phyloP scores from a whole-genome alignment of 768 basidiomycete species.

The Candolleomyces aberdarensis region DNA sequence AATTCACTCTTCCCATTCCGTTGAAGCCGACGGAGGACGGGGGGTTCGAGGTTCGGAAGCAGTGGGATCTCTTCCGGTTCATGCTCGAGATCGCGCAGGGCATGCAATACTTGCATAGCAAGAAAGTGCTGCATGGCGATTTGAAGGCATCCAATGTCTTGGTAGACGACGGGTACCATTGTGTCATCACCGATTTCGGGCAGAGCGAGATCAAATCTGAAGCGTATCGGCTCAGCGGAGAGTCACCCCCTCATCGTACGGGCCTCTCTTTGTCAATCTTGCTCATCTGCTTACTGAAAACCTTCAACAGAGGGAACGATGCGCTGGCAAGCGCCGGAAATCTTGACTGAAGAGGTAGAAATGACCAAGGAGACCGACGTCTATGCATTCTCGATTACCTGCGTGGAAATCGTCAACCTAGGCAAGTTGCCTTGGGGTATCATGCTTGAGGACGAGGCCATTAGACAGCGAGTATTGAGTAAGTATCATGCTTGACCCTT shows the following conservation, averaged over 20 bases:
- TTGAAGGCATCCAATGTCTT: constrained; percentile 81
- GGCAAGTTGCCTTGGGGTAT: constrained; percentile 57
- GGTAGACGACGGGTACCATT: constrained; percentile 61
- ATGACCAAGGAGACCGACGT: constrained; percentile 60
- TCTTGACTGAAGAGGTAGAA: constrained; percentile 45
- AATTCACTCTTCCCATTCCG: not conserved
- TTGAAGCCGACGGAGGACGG: not conserved
- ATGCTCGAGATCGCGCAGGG: constrained; percentile 76
- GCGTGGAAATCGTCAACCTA: constrained; percentile 60
- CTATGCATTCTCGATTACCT: constrained; percentile 67
- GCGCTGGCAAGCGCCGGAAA: constrained; percentile 72
- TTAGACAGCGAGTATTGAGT: constrained; percentile 53
- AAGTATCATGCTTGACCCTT: not conserved
- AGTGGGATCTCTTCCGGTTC: constrained; percentile 51
- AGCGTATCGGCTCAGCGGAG: constrained; percentile 57
- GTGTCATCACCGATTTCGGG: constrained; percentile 81
- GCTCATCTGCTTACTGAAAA: too few species aligned
- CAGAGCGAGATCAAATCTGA: constrained; percentile 79
- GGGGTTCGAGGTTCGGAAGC: constrained; percentile 17
- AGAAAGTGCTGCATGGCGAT: constrained; percentile 75
- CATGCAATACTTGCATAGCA: constrained; percentile 75
- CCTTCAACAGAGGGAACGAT: constrained; percentile 51
- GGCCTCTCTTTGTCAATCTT: constrained; percentile 8
- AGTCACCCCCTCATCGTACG: constrained; percentile 42
- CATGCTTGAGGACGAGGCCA: constrained; percentile 44